Evolutionary conservation across 1,139 yeast genomes (phyloP).

Genomic region (Geotrichum klebahnii): DNA sequence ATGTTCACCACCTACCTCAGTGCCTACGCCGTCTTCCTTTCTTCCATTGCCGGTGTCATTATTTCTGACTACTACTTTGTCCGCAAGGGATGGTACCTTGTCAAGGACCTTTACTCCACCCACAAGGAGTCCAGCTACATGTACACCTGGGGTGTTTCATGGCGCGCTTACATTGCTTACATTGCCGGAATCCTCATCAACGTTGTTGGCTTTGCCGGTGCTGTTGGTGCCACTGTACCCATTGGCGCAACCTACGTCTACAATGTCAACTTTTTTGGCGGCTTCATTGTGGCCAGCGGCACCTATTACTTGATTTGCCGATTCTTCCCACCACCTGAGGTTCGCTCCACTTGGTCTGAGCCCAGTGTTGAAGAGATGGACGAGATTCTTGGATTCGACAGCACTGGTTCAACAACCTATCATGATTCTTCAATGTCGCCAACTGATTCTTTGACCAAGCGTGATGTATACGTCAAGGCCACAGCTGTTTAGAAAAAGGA

Average conservation of each 20-base stretch:
- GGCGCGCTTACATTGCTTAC: constrained; percentile 52
- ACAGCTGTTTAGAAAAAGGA: background rate
- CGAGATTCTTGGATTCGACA: constrained; percentile 18
- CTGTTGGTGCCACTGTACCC: constrained; percentile 66
- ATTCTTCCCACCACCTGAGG: constrained; percentile 59
- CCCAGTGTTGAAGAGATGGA: constrained; percentile 51
- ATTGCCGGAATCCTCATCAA: constrained; percentile 59
- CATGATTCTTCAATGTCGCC: background rate
- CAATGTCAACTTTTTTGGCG: constrained; percentile 68
- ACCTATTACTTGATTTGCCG: constrained; percentile 51
- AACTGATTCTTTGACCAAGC: background rate
- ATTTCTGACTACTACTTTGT: constrained; percentile 72
- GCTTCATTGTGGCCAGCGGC: constrained; percentile 56
- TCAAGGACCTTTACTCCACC: constrained; percentile 60
- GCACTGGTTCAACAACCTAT: background rate
- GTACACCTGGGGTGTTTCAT: constrained; percentile 64
- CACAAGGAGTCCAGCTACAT: constrained; percentile 51
- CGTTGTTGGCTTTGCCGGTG: constrained; percentile 85
- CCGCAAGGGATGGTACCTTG: constrained; percentile 59
- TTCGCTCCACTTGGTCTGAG: constrained; percentile 59
- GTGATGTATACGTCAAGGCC: background rate
- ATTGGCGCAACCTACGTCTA: constrained; percentile 72
- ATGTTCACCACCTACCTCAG: constrained; percentile 79
- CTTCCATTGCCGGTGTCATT: constrained; percentile 82
- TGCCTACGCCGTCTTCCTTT: constrained; percentile 81